Base-by-base conservation (phyloP, 2,329 filamentous ascomycete species). In the Talaromyces amestolkiae region DNA sequence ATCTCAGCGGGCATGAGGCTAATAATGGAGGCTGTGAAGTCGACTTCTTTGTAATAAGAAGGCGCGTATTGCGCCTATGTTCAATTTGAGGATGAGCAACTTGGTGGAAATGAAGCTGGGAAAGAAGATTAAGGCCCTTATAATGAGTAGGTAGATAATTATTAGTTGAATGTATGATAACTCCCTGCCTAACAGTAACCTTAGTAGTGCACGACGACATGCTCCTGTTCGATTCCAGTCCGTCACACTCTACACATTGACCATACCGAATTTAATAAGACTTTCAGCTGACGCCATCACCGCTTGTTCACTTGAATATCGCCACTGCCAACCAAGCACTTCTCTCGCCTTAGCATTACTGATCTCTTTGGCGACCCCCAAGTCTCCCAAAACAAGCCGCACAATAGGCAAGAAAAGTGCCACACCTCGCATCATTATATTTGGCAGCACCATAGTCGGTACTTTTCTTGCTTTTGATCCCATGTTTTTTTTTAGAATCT, bases 311-410 rank as follows among this genome's bases (percentile, higher is more conserved):
- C n/a, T 65, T 27, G 19, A 61, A 51, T 65, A 61, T 17, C 39
- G 49, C 58, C 63, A 61, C n/a, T 61, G 27, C 63, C 63, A 65
- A 33, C 58, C 63, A 19, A 65, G 53, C 45, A 61, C n/a, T 17
- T 61, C 63, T 49, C 43, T 65, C n/a, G 63, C 63, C 15, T 65
- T 65, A 5, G 27, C 47, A 11, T 65, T 65, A 37, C 58, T 65
- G 3, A 56, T 8, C 13, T 8, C 51, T 11, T 47, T 53, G 1
- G 24, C 9, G n/a, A 61, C 3, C 0, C 35, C 63, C 39, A 61
- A 39, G 31, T 61, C 47, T 17, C 24, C 31, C 45, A 56, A 17
- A 31, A 65, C 24, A 15, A 65, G 37, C 3, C 58, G 58, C 24
- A 19, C 58, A 65, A 65, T 37, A 47, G 63, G 63, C 17, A 58